Evolutionary conservation across 2,329 filamentous ascomycete genomes (phyloP).

Genomic region (Fusarium xylarioides): DNA sequence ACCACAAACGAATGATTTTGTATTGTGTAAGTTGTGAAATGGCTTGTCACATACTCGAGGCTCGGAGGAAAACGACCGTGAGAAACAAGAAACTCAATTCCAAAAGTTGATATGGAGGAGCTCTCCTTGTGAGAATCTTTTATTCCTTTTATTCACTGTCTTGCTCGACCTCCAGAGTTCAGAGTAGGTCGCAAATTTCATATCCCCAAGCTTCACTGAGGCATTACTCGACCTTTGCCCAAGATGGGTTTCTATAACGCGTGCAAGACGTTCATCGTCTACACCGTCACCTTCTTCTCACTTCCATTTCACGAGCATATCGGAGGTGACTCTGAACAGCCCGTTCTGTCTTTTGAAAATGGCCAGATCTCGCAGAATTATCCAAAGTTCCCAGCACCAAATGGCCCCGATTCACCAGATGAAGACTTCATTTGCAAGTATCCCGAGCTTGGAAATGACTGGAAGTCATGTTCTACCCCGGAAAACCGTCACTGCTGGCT

Average conservation of each 20-base stretch:
- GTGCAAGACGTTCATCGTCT: not conserved
- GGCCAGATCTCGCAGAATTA: not conserved
- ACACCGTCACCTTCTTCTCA: not conserved
- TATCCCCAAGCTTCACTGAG: not conserved
- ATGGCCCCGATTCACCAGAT: not conserved
- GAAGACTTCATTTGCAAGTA: not conserved
- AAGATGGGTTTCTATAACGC: not conserved
- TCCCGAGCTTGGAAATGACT: conserved; percentile 1
- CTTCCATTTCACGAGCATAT: not conserved
- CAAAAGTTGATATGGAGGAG: not conserved
- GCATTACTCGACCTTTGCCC: not conserved
- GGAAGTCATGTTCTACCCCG: not conserved
- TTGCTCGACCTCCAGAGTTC: not conserved
- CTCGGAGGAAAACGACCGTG: not conserved
- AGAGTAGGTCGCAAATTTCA: not conserved
- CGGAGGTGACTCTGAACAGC: not conserved
- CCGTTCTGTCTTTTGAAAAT: not conserved
- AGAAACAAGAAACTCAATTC: not conserved
- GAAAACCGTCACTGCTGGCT: conserved; percentile 1
- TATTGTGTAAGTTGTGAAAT: not conserved
- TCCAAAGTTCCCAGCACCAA: conserved; percentile 1
- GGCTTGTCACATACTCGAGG: not conserved
- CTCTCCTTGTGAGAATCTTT: not conserved
- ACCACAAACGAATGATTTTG: not conserved
- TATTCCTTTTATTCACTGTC: not conserved